Evolutionary conservation across 2,329 filamentous ascomycete genomes (phyloP).

Genomic region (Pseudogymnoascus sp.): DNA sequence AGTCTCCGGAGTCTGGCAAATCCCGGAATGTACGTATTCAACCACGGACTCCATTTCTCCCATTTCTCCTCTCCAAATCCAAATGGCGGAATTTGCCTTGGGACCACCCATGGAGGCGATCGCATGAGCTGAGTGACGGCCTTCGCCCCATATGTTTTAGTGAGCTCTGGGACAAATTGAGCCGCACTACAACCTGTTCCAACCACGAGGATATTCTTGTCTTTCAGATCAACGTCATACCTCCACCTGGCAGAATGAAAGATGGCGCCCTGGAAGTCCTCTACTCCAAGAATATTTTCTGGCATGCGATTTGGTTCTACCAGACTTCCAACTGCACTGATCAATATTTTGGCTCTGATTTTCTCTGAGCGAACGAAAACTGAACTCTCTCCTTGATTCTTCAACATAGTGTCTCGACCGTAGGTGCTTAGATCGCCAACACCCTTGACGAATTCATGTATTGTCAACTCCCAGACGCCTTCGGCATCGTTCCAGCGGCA

Average conservation of each 20-base stretch:
- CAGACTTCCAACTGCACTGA: constrained; percentile 45
- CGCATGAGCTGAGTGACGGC: constrained; percentile 52
- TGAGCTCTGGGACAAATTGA: constrained; percentile 45
- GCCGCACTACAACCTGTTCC: constrained; percentile 50
- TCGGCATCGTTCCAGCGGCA: constrained; percentile 44
- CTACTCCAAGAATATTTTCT: constrained; percentile 40
- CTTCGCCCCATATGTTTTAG: constrained; percentile 36
- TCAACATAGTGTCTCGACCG: constrained; percentile 36
- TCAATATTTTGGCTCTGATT: constrained; percentile 44
- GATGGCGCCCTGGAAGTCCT: constrained; percentile 44
- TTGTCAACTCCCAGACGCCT: constrained; percentile 44
- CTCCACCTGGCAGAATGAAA: constrained; percentile 52
- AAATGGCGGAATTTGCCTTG: constrained; percentile 30
- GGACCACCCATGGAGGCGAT: constrained; percentile 47
- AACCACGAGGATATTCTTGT: constrained; percentile 48
- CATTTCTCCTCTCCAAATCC: constrained; percentile 31
- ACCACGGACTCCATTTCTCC: constrained; percentile 36
- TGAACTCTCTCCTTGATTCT: constrained; percentile 35
- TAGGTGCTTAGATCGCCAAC: constrained; percentile 42
- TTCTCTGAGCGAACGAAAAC: constrained; percentile 43
- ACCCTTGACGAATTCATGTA: constrained; percentile 42
- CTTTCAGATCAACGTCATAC: constrained; percentile 40
- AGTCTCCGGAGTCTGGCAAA: constrained; percentile 35
- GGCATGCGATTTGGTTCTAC: constrained; percentile 45
- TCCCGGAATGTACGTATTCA: constrained; percentile 40